A percentile compares a stretch with the other conserved stretches of the same genome.
These are phyloP conservation scores for Postia placenta DNA, from an alignment of 768 basidiomycete genomes.

Conservation along the genomic window DNA sequence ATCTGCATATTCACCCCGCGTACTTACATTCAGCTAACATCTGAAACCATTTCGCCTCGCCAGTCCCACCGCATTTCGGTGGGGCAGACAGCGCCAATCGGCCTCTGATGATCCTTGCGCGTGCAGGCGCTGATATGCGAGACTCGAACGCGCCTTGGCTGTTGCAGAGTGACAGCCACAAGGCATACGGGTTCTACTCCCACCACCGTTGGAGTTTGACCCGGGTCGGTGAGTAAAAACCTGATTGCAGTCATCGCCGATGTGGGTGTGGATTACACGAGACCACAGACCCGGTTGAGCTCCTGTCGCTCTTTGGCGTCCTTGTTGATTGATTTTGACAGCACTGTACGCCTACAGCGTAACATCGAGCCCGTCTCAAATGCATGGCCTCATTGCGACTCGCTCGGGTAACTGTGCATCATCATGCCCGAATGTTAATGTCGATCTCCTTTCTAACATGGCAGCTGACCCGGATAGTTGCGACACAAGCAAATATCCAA, in stretches of 20 bases:
- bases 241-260: not conserved
- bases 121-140: not conserved
- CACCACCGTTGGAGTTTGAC: not conserved
- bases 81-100: not conserved
- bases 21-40: not conserved
- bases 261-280: not conserved
- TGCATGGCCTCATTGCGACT: not conserved
- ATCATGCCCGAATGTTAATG: not conserved
- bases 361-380: too few relatives aligned
- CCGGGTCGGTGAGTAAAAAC: too few relatives aligned
- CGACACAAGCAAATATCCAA: too few relatives aligned
- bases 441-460: not conserved
- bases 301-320: not conserved
- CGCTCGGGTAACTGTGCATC: not conserved
- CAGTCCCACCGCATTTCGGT: not conserved
- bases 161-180: not conserved
- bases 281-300: not conserved
- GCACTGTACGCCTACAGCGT: not conserved
- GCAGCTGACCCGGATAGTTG: not conserved
- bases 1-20: not conserved
- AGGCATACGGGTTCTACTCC: not conserved
- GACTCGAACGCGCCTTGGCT: not conserved
- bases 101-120: not conserved
- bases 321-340: not conserved
- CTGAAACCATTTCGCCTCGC: not conserved